These are phyloP conservation scores for Thelonectria discophora DNA, from an alignment of 2,329 filamentous ascomycete species.

Conservation along the genomic window DNA sequence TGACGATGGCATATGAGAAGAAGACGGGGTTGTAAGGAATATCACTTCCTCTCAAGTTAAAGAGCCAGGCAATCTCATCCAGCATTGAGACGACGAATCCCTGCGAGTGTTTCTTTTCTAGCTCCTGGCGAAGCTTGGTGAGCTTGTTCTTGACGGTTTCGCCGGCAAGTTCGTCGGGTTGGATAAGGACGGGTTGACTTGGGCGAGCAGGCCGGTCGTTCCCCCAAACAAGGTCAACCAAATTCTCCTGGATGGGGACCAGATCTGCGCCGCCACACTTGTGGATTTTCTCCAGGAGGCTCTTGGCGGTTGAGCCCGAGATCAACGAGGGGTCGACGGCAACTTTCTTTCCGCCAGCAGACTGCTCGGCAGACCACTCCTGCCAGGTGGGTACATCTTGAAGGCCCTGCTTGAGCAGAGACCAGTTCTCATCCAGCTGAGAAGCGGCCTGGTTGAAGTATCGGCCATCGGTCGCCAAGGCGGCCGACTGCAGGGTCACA, in stretches of 20 bases:
- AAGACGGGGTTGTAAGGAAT: slow-evolving; percentile 99
- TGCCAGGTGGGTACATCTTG: slow-evolving; percentile 97
- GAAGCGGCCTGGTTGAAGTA: slow-evolving; percentile 97
- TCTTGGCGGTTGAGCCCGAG: slow-evolving; percentile 69
- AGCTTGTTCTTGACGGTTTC: slow-evolving; percentile 87
- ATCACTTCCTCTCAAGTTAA: slow-evolving; percentile 93
- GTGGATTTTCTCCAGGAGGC: slow-evolving; percentile 85
- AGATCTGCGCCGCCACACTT: slow-evolving; percentile 84
- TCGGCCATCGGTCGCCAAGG: slow-evolving; percentile 91
- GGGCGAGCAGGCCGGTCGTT: slow-evolving; percentile 76
- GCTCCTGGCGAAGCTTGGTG: slow-evolving; percentile 84
- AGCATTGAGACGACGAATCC: slow-evolving; percentile 94
- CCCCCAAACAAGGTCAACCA: slow-evolving; percentile 93
- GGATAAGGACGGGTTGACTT: slow-evolving; percentile 76
- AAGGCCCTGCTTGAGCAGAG: slow-evolving; percentile 88
- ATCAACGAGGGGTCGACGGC: slow-evolving; percentile 91
- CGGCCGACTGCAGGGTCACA: slow-evolving; percentile 84
- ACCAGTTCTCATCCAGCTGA: slow-evolving; percentile 92
- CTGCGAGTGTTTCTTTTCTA: slow-evolving; percentile 87
- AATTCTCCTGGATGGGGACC: slow-evolving; percentile 78
- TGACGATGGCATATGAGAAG: slow-evolving; percentile 94
- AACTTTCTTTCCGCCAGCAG: slow-evolving; percentile 85
- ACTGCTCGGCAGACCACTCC: slow-evolving; percentile 90
- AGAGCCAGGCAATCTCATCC: slow-evolving; percentile 98
- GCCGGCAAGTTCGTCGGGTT: slow-evolving; percentile 78